Base-by-base conservation (phyloP, 1,284 basidiomycete species). In the Cutaneotrichosporon cyanovorans region DNA sequence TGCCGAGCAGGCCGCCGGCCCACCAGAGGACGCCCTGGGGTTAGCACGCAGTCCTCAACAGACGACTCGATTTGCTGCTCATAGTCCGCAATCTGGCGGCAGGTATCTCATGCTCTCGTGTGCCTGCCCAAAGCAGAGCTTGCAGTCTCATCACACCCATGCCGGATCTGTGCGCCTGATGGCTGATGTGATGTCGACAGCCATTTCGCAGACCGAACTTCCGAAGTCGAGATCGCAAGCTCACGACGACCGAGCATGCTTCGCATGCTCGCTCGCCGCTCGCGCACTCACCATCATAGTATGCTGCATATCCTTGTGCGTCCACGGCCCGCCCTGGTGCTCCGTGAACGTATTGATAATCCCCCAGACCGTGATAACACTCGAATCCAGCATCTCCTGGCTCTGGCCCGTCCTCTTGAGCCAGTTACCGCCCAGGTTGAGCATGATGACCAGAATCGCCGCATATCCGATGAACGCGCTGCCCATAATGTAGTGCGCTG, bases 261-360 rank as follows among this genome's bases (percentile, higher is more conserved):
- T n/a, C n/a, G n/a, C 25, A 28, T 12, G 25, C 25, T n/a, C 8
- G 25, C 25, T 28, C 25, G 25, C 25, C 8, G 25, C 25, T 28
- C 25, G 25, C 25, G 25, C 35, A 22, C 32, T 31, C 37, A 60
- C 59, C 58, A 75, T 77, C 68, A 72, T 84, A 80, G 88, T 92
- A 67, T 95, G 89, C 62, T 95, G 90, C 84, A 93, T 85, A 65
- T 95, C 68, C 52, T 93, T 92, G 54, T 84, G 84, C 9, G 86
- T 86, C 88, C 88, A 91, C 7, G 63, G 68, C 18, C 76, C 75
- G 19, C 87, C 87, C 46, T 80, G 84, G 63, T 90, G 87, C 63
- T 93, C 88, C 2, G 91, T 95, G 64, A 96, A 95, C 0, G 91
- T 92, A 61, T 96, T 96, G 48, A 96, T 83, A 42, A 75, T 73